A percentile compares a stretch with the other conserved stretches of the same genome.
Evolutionary conservation across 768 basidiomycete species (phyloP).

Genomic region (Lepiota venenata): DNA sequence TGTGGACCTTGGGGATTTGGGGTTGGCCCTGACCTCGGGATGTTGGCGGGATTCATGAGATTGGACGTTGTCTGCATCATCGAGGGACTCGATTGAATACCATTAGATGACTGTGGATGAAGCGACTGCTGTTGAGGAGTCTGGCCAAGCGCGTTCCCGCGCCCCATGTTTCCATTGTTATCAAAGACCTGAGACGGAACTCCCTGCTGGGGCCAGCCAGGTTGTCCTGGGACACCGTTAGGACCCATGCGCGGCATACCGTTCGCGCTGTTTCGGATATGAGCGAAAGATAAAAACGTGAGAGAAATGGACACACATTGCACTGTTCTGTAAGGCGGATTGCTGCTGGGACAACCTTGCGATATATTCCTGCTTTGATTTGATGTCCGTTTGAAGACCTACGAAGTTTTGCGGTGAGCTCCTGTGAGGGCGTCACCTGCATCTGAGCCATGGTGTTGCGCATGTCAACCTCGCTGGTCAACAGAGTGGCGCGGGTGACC

Average conservation of each 20-base stretch:
- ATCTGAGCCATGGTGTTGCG: neutral
- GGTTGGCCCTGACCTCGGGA: constrained; percentile 7
- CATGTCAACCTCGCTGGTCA: neutral
- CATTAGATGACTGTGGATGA: constrained; percentile 5
- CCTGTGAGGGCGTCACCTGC: constrained; percentile 7
- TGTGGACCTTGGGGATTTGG: constrained; percentile 8
- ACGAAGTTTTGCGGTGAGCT: neutral
- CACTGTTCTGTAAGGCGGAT: neutral
- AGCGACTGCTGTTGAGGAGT: constrained; percentile 6
- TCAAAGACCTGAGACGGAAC: constrained; percentile 11
- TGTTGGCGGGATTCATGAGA: constrained; percentile 3
- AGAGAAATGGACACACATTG: neutral
- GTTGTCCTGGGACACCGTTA: neutral
- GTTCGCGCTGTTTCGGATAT: neutral
- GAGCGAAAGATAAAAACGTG: neutral
- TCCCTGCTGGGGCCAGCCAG: neutral
- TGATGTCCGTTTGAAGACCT: constrained; percentile 4
- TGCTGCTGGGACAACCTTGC: neutral
- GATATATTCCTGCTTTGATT: constrained; percentile 3
- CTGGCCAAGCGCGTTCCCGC: constrained; percentile 3
- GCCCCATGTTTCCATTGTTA: constrained; percentile 6
- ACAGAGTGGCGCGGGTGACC: neutral
- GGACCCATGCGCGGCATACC: neutral
- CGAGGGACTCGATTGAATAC: constrained; percentile 4
- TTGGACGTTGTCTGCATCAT: constrained; percentile 9